Conservation (phyloP, 2,329 filamentous ascomycete genomes). For the Ramularia endophylla region DNA sequence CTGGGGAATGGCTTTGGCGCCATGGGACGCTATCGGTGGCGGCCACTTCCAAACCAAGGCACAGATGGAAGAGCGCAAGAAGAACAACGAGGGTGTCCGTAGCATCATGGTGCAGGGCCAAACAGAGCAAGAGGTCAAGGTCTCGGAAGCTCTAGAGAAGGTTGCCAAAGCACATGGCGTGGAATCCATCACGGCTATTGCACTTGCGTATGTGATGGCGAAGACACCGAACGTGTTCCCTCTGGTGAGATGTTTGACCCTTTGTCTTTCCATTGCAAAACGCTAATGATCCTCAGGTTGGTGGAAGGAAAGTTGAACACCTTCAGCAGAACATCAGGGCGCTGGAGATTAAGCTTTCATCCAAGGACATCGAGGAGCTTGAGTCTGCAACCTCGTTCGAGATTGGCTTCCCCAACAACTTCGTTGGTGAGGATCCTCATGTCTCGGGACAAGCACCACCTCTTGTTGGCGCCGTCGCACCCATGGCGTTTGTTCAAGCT, state of each 20-base stretch:
- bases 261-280: too few relatives aligned
- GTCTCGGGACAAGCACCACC: slow-evolving; percentile 21
- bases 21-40: slow-evolving; percentile 52
- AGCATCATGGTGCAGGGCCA: slow-evolving; percentile 20
- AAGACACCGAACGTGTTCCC: slow-evolving; percentile 50
- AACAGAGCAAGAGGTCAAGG: slow-evolving; percentile 43
- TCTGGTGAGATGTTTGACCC: slow-evolving; percentile 39
- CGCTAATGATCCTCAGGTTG: slow-evolving; percentile 36
- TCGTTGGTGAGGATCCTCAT: slow-evolving; percentile 41
- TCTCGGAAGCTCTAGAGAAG: slow-evolving; percentile 54
- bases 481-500: slow-evolving; percentile 23
- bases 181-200: slow-evolving; percentile 26
- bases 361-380: slow-evolving; percentile 60
- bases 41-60: slow-evolving; percentile 40
- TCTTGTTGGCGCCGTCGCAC: slow-evolving; percentile 23
- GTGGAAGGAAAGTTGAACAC: slow-evolving; percentile 63
- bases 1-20: slow-evolving; percentile 40
- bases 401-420: slow-evolving; percentile 59
- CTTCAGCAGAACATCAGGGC: slow-evolving; percentile 65
- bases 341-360: slow-evolving; percentile 53
- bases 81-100: slow-evolving; percentile 30
- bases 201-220: slow-evolving; percentile 67
- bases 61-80: slow-evolving; percentile 41
- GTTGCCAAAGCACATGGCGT: slow-evolving; percentile 52
- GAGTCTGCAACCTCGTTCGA: slow-evolving; percentile 59